A percentile compares a stretch with the other conserved stretches of the same genome.
Evolutionary conservation across 176 grass and related monocot genomes (phyloP).

Genomic region (Cenchrus americanus): DNA sequence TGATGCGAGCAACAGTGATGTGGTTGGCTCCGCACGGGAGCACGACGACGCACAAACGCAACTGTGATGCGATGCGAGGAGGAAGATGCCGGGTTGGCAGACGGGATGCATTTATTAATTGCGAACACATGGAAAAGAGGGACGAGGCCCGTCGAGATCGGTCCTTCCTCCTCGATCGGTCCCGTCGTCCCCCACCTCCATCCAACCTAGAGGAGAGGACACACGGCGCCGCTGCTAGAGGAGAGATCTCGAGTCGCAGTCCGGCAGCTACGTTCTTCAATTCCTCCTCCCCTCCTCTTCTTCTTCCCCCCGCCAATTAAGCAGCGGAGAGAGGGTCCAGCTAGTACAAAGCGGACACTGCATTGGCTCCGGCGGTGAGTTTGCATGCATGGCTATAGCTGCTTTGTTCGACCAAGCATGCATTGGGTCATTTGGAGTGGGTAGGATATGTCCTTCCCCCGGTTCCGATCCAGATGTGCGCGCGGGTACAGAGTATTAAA

Average conservation of each 20-base stretch:
- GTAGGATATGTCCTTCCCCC: no score
- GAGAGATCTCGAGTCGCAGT: not conserved
- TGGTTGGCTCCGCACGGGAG: slow-evolving; percentile 47
- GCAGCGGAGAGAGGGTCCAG: not conserved
- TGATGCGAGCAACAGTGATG: slow-evolving; percentile 65
- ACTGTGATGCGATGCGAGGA: no score
- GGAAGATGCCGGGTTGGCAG: not conserved
- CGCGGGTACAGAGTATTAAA: not conserved
- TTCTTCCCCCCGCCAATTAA: no score
- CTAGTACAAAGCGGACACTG: not conserved
- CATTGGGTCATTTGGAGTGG: no score
- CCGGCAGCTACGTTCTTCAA: not conserved
- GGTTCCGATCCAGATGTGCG: not conserved
- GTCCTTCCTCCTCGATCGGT: not conserved
- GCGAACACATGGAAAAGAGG: slow-evolving; percentile 23
- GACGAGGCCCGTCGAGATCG: not conserved
- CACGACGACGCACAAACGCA: not conserved
- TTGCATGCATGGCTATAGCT: not conserved
- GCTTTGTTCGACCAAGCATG: not conserved
- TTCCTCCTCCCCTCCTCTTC: no score
- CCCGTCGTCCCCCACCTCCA: not conserved
- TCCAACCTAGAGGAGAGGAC: not conserved
- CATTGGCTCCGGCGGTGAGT: not conserved
- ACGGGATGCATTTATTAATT: slow-evolving; percentile 28
- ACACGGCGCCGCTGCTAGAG: not conserved